Evolutionary conservation across 2,329 filamentous ascomycete genomes (phyloP), one percentile per base, ranked within the genome.

Genomic region (Capronia americana): DNA sequence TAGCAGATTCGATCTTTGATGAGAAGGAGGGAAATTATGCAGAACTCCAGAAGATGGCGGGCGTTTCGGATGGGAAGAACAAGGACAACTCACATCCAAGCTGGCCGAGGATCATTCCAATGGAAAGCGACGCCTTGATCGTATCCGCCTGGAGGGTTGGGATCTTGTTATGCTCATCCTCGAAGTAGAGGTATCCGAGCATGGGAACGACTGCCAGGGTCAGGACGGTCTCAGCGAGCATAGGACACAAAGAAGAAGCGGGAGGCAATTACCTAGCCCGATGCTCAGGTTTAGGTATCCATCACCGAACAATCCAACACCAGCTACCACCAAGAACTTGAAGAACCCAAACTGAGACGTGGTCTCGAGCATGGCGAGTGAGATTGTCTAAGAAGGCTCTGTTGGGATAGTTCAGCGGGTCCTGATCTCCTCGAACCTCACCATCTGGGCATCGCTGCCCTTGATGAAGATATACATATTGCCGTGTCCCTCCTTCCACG

Each of bases 21-120:
- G 38, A 14, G 38, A 17, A 17, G n/a, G 11, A 17, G 14, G 6
- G 38, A 4, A n/a, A 17, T 5, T n/a, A n/a, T 44, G 38, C 14
- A 44, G 14, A 3, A n/a, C 17, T n/a, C 17, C 12, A 17, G 4
- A 41, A 17, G 1, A 34, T 28, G 28, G 10, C 3, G 32, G 32
- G 4, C 1, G 5, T 38, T 12, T 50, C 46, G 17, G 7, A 17
- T 3, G 3, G 46, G 14, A 5, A 50, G n/a, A 8, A 23, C 23
- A 5, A 50, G n/a, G 3, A 23, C 23, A 12, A 51, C 48, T 51
- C 23, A 51, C 48, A 74, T 2, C 73, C 32, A 11, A 75, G 44
- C 61, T 76, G 73, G 24, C 74, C 74, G 28, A 66, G 53, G 4
- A 71, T 66, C 71, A 75, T 75, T n/a, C 74, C 74, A 17, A 75